Percentiles rank a stretch among this genome's conserved stretches.
phyloP scores from a whole-genome alignment of 306 rosid genomes.

The Cucumis cinereus region DNA sequence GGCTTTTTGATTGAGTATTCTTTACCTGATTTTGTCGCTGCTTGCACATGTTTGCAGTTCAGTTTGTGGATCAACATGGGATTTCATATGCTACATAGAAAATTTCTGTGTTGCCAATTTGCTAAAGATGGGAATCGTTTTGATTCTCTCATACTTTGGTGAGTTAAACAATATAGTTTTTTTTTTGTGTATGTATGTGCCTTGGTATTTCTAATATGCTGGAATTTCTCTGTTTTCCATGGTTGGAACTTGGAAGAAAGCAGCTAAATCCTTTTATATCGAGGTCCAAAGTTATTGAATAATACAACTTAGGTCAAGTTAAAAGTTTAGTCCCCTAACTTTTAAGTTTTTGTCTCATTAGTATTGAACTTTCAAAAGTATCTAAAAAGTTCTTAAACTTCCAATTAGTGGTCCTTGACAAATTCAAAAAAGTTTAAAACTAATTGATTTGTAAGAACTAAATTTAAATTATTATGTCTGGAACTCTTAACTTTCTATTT shows the following conservation, averaged over 20 bases:
- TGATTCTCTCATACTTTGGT: constrained; percentile 51
- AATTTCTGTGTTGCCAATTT: constrained; percentile 50
- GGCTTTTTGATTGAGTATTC: neutral
- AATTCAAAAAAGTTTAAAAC: no score
- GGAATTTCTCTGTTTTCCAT: neutral
- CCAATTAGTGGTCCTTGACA: no score
- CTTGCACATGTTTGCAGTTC: constrained; percentile 26
- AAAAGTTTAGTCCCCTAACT: no score
- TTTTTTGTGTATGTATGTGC: neutral
- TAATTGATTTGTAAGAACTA: no score
- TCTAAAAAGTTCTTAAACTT: no score
- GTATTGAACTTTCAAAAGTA: no score
- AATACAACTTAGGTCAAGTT: no score
- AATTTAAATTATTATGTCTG: no score
- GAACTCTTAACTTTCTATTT: no score
- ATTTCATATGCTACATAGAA: constrained; percentile 46
- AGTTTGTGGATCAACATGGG: constrained; percentile 62
- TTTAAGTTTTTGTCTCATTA: no score
- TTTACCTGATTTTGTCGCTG: neutral
- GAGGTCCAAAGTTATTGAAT: neutral
- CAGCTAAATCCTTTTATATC: neutral
- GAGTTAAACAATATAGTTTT: constrained; percentile 7
- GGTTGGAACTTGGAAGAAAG: neutral
- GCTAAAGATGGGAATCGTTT: constrained; percentile 35
- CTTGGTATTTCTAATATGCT: neutral